phyloP scores from a whole-genome alignment of 2,329 filamentous ascomycete species.

The Cadophora luteo-olivacea region DNA sequence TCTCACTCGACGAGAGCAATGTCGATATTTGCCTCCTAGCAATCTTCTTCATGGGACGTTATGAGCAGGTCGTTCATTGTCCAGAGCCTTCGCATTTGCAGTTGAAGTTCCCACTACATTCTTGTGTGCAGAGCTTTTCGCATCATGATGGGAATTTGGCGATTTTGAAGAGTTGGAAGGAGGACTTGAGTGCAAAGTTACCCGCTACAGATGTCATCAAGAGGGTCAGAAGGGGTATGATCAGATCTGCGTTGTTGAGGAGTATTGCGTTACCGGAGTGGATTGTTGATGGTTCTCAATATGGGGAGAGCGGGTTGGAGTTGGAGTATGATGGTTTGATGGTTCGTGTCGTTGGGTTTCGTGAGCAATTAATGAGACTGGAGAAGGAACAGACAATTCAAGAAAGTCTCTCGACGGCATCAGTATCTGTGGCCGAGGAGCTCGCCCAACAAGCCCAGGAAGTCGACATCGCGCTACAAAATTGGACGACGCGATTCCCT shows the following conservation, averaged over 20 bases:
- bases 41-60: slow-evolving; percentile 33
- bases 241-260: slow-evolving; percentile 41
- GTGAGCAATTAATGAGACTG: slow-evolving; percentile 2
- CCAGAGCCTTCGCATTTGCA: background rate
- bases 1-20: slow-evolving; percentile 19
- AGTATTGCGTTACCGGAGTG: slow-evolving; percentile 41
- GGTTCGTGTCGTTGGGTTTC: slow-evolving; percentile 32
- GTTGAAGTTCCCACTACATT: background rate
- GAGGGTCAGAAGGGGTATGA: slow-evolving; percentile 40
- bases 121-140: background rate
- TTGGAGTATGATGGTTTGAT: slow-evolving; percentile 42
- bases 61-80: slow-evolving; percentile 23
- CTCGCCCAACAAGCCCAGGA: slow-evolving; percentile 25
- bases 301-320: slow-evolving; percentile 43
- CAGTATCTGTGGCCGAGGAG: background rate
- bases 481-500: slow-evolving; percentile 24
- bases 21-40: slow-evolving; percentile 33
- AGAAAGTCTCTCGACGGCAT: background rate
- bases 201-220: slow-evolving; percentile 39
- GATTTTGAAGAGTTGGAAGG: slow-evolving; percentile 43
- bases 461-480: slow-evolving; percentile 24
- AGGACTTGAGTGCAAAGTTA: slow-evolving; percentile 21
- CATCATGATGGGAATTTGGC: slow-evolving; percentile 44
- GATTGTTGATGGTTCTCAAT: slow-evolving; percentile 40
- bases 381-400: background rate